Evolutionary conservation across 108 stramenopile species (phyloP), one percentile per base, ranked within the genome.

Genomic region (Discostella pseudostelligera): DNA sequence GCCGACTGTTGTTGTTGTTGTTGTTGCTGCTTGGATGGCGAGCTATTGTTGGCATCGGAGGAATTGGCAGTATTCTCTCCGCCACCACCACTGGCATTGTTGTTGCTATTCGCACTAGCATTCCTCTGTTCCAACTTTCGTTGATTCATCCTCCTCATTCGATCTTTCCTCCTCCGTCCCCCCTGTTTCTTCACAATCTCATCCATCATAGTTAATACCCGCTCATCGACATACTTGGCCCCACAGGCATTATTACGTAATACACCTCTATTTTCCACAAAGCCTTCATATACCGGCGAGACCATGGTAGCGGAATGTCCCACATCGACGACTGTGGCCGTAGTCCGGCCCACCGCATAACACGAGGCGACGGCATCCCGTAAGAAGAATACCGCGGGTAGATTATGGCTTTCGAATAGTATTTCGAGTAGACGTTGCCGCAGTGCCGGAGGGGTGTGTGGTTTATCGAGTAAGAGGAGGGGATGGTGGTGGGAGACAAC

Each of bases 301-400:
- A 95, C 91, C 11, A 83, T 84, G 2, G 91, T 91, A 19, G 85
- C 75, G 17, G 58, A 61, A 61, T 90, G 81, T 22, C 90, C 90
- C 22, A 92, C 74, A 62, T 95, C 91, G 10, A 92, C 81, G 1
- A 92, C 94, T 0, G 89, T 89, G 28, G 81, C 88, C 12, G 90
- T 90, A 2, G 87, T 87, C 13, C 86, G 75, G 29, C 94, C 94
- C 59, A 85, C 87, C 6, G 86, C 89, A 65, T 95, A 95, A 62
- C 94, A 95, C 1, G 84, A 65, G 59, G 90, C 57, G 16, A 76
- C 75, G 19, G 91, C 91, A 72, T 97, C 96, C 24, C 89, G 72
- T 9, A 82, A 88, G 11, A 97, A 73, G 81, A 94, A 97, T 13
- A 87, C 76, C 8, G 97, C 94, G 1, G 98, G 97, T 10, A 94